phyloP scores from a whole-genome alignment of 768 basidiomycete genomes.

The Rhizopogon vulgaris region DNA sequence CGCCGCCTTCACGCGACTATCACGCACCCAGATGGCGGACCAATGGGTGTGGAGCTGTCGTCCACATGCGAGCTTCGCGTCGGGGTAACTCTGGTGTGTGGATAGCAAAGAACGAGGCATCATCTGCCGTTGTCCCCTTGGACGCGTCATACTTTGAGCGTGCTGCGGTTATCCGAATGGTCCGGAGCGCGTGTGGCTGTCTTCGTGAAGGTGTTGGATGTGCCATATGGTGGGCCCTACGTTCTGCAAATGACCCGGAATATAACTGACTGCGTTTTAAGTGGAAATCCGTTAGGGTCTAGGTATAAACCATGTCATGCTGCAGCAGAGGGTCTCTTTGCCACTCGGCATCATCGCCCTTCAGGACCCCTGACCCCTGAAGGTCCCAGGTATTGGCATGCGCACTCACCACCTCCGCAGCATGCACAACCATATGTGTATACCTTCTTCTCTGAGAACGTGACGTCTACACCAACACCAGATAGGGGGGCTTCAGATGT shows the following conservation, averaged over 20 bases:
- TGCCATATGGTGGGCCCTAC: slow-evolving; percentile 41
- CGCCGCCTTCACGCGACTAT: slow-evolving; percentile 15
- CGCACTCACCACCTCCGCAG: slow-evolving; percentile 8
- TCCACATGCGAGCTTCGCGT: slow-evolving; percentile 52
- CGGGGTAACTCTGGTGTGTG: slow-evolving; percentile 49
- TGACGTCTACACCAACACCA: slow-evolving; percentile 22
- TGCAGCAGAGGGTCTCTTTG: slow-evolving; percentile 41
- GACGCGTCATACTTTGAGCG: slow-evolving; percentile 56
- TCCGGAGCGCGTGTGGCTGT: slow-evolving; percentile 58
- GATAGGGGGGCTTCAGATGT: not conserved
- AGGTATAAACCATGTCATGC: slow-evolving; percentile 56
- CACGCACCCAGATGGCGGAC: slow-evolving; percentile 17
- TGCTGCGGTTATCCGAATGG: slow-evolving; percentile 40
- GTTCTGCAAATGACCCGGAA: not conserved
- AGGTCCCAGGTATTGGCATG: slow-evolving; percentile 38
- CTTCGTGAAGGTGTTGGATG: slow-evolving; percentile 65
- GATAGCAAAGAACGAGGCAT: slow-evolving; percentile 49
- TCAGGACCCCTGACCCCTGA: slow-evolving; percentile 30
- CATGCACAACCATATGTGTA: slow-evolving; percentile 27
- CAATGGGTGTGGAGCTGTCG: slow-evolving; percentile 59
- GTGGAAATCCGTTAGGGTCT: slow-evolving; percentile 61
- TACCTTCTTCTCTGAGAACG: slow-evolving; percentile 43
- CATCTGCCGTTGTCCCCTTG: slow-evolving; percentile 47
- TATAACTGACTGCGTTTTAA: slow-evolving; percentile 20
- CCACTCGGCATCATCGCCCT: slow-evolving; percentile 13